Percentiles rank a stretch among this genome's conserved stretches.
phyloP scores from a whole-genome alignment of 1,284 basidiomycete genomes.

The Agroathelia rolfsii region DNA sequence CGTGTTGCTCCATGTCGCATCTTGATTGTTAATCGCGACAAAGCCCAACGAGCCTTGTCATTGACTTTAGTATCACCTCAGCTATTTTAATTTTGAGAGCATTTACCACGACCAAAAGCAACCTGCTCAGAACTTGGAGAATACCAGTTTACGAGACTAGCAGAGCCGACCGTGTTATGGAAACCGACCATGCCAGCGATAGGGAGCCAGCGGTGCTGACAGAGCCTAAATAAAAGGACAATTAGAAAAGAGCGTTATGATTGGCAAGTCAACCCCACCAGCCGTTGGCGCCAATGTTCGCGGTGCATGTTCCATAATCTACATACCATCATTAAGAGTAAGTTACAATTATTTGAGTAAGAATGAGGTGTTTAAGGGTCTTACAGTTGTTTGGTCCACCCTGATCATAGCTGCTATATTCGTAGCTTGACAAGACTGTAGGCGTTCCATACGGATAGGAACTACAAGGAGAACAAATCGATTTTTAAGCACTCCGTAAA shows the following conservation, averaged over 20 bases:
- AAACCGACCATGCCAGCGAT: conserved; percentile 56
- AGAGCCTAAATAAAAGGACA: conserved; percentile 22
- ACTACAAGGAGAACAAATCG: conserved; percentile 15
- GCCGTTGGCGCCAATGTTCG: conserved; percentile 40
- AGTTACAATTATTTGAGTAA: conserved; percentile 1
- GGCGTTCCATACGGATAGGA: conserved; percentile 61
- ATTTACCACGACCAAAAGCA: conserved; percentile 52
- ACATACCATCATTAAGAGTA: conserved; percentile 3
- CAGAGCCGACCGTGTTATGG: conserved; percentile 45
- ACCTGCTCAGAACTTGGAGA: conserved; percentile 46
- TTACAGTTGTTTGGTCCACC: conserved; percentile 48
- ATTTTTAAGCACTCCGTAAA: no score
- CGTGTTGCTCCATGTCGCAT: conserved; percentile 40
- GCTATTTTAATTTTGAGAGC: neutral
- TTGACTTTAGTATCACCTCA: no score
- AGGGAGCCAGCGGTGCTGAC: conserved; percentile 54
- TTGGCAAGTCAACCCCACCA: conserved; percentile 27
- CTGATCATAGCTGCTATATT: conserved; percentile 37
- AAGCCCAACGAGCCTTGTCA: conserved; percentile 39
- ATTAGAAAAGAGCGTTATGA: conserved; percentile 11
- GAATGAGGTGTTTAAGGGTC: conserved; percentile 6
- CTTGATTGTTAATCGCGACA: conserved; percentile 56
- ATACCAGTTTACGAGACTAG: conserved; percentile 43
- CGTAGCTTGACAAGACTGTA: conserved; percentile 53
- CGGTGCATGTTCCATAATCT: conserved; percentile 45